Base-by-base conservation (phyloP, 169 alveolate species). In the Cyclospora cayetanensis region DNA sequence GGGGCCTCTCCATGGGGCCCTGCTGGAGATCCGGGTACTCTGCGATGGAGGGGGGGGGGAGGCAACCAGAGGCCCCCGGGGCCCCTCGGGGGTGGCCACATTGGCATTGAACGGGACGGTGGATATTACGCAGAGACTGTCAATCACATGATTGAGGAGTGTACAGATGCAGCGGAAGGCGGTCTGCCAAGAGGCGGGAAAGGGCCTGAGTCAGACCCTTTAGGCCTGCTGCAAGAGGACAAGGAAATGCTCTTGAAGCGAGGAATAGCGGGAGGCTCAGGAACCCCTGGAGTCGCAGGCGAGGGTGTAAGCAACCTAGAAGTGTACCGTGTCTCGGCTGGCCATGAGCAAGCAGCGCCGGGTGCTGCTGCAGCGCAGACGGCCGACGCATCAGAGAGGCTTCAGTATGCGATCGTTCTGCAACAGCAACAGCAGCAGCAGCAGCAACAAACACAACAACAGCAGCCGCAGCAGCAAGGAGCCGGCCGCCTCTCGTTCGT, bases 121-220 rank as follows among this genome's bases (percentile, higher is more conserved):
- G 80, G 80, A 46, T 68, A 68, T 46, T 68, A 68, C 25, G 37
- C 80, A 34, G 80, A 68, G 43, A 68, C 80, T 34, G 80, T 68
- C 3, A 68, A 68, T 31, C 80, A 68, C 37, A 31, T 68, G 50
- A 29, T 68, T 29, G 80, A 68, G 29, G 80, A 68, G 18, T 68
- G 80, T 12, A 68, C 80, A 2, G 80, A 68, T 68, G 46, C 80
- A 1, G 80, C 50, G 35, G 80, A 46, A 46, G 55, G 55, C 22
- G 55, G 55, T 7, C 22, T 7, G 22, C 55, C 55, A 7, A 7
- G 55, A 46, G 80, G 80, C 46, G n/a, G n/a, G n/a, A n/a, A n/a
- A n/a, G 52, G 52, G 52, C 43, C 50, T 11, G 7, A 9, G 18
- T 4, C 80, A 34, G 80, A 68, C 25, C 80, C 80, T 1, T 20